These are phyloP conservation scores for Trichosporon asahii DNA, from an alignment of 1,284 basidiomycete species.

Conservation along the genomic window DNA sequence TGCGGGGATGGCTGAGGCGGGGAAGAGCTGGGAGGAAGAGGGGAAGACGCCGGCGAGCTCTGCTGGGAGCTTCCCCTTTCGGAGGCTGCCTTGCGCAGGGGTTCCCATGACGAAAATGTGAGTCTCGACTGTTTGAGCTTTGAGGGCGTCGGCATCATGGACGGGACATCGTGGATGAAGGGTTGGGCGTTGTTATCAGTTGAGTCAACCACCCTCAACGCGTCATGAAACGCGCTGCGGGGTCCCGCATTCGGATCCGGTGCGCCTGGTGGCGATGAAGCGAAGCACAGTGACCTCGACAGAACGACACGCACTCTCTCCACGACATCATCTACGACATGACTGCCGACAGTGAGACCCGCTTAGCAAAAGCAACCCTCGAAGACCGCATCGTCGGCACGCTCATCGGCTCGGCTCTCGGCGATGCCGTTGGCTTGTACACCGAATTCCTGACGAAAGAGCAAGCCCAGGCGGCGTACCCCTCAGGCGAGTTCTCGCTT, in stretches of 20 bases:
- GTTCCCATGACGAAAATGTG: not conserved
- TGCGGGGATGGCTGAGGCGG: not conserved
- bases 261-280: not conserved
- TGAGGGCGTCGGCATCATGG: constrained; percentile 2
- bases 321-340: not conserved
- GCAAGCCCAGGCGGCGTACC: constrained; percentile 11
- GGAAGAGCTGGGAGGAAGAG: not conserved
- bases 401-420: constrained; percentile 19
- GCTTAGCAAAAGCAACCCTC: constrained; percentile 7
- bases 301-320: not conserved
- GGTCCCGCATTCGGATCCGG: not conserved
- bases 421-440: constrained; percentile 24
- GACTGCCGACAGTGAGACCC: not conserved
- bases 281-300: not conserved
- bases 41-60: not conserved
- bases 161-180: not conserved
- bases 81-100: not conserved
- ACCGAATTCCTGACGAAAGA: constrained; percentile 20
- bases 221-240: not conserved
- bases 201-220: not conserved
- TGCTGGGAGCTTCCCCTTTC: not conserved
- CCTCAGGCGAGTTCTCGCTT: constrained; percentile 8
- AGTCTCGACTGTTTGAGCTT: not conserved
- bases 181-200: not conserved
- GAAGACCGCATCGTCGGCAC: constrained; percentile 18